Base-by-base conservation (phyloP, 257 asterid species). In the Coffea canephora region DNA sequence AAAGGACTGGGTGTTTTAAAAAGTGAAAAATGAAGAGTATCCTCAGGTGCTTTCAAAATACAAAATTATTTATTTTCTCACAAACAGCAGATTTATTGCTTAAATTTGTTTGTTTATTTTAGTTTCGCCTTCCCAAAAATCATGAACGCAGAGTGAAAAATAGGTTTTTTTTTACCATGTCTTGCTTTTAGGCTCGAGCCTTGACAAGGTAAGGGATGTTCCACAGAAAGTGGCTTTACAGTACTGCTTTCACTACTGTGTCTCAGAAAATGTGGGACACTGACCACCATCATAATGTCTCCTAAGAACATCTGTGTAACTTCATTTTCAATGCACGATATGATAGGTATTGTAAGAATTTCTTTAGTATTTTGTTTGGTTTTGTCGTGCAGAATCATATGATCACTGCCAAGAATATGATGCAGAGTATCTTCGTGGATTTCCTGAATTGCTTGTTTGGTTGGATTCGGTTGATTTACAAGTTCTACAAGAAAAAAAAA, bases 221-320 rank as follows among this genome's bases (percentile, higher is more conserved):
- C 78, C 78, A 23, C 62, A 62, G 79, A 90, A 90, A 90, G 91
- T 77, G 81, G 81, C 89, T 88, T 88, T 86, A 80, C 80, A 69
- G 67, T 14, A 74, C 69, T 55, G 71, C 86, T 83, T 81, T 75
- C 49, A 77, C 80, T 78, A 49, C 34, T 31, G 34, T 31, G 34
- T 70, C 64, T 79, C 34, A 64, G 50, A 61, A 52, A 77, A 79
- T 69, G 74, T 72, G 82, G 78, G 69, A 80, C 52, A 68, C 73
- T 86, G 84, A 78, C 83, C 48, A 70, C 59, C 34, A 78, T 77
- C 75, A 84, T 75, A 19, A 64, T 85, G 87, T 83, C 86, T 50
- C 71, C 76, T 75, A 19, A 77, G 23, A 36, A 82, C 36, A 76
- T 74, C 16, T 61, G 31, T 73, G 52, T 41, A 75, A n/a, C 80